A percentile compares a stretch with the other conserved stretches of the same genome.
phyloP scores from a whole-genome alignment of 768 basidiomycete species.

The Phaffia australis region DNA sequence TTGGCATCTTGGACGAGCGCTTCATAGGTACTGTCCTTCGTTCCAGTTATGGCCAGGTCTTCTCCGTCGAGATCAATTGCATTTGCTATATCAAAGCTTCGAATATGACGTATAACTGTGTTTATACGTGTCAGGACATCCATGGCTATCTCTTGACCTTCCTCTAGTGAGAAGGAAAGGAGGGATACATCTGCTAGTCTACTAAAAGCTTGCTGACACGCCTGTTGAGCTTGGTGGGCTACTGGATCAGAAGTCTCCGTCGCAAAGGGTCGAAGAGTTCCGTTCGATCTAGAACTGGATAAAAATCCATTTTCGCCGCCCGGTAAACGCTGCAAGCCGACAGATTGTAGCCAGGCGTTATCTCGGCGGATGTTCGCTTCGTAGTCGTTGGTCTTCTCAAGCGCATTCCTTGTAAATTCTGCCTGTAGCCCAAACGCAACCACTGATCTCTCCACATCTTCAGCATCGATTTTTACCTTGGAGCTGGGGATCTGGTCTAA shows the following conservation, averaged over 20 bases:
- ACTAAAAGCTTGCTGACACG: background rate
- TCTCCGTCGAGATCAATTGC: conserved; percentile 36
- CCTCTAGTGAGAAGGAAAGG: background rate
- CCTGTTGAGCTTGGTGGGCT: background rate
- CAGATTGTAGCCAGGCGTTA: conserved; percentile 20
- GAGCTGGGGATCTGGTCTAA: background rate
- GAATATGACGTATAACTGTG: conserved; percentile 17
- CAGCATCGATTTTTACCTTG: conserved; percentile 1
- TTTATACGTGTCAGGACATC: conserved; percentile 22
- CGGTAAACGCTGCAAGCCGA: conserved; percentile 29
- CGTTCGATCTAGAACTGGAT: conserved; percentile 23
- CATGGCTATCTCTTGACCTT: background rate
- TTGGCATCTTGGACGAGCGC: conserved; percentile 31
- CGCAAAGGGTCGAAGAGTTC: conserved; percentile 21
- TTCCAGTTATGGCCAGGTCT: conserved; percentile 15
- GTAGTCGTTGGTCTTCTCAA: conserved; percentile 42
- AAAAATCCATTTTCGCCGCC: conserved; percentile 12
- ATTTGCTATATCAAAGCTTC: conserved; percentile 33
- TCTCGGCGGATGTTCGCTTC: conserved; percentile 36
- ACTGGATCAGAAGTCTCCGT: conserved; percentile 12
- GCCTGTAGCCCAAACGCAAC: conserved; percentile 25
- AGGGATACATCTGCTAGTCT: conserved; percentile 22
- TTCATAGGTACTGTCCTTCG: conserved; percentile 27
- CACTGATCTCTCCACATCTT: conserved; percentile 25
- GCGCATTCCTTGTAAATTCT: conserved; percentile 14